Evolutionary conservation across 495 filamentous ascomycete genomes (phyloP), one percentile per base, ranked within the genome.

Genomic region (Neurospora sp.): DNA sequence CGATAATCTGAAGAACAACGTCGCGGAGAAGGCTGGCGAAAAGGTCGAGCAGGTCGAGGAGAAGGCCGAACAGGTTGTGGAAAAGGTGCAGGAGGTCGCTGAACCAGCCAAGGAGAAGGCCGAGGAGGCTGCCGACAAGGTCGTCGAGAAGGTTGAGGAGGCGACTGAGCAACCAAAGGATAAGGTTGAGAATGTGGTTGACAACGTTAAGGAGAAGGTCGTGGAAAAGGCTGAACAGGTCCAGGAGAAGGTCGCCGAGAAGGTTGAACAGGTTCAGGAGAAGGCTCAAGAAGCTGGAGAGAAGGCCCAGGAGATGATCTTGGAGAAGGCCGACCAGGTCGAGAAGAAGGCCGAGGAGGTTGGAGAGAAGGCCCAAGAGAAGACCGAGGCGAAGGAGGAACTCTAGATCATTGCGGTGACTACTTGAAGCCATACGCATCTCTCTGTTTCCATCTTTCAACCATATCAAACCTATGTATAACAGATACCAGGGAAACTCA

Each of bases 51-150:
- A 59, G 11, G 20, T 59, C 27, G 12, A 66, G 54, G 54, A 66
- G 27, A 66, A 66, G 54, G 54, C 54, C 54, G 54, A 66, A 27
- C 23, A 66, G 54, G 54, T 66, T 37, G 14, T 27, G 6, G 54
- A 66, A 12, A 66, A 66, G 54, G 54, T 18, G 11, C 23, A 66
- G 3, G 54, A 66, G 54, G 54, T 27, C 12, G 23, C 54, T 66
- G 54, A 66, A 27, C 54, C 23, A 66, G 23, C 69, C 48, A 76
- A 75, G 69, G 42, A 39, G 38, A 76, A 76, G 70, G 73, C 11
- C 40, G 31, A 41, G 38, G 39, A 39, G 14, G 38, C 20, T 16
- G 54, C 23, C 23, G 54, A 66, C 11, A 35, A 66, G 23, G 27
- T 35, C 14, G 23, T 12, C 5, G 54, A 66, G 27, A 66, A 66